A percentile compares a stretch with the other conserved stretches of the same genome.
phyloP scores from a whole-genome alignment of 2,329 filamentous ascomycete species.

The Claviceps digitariae region DNA sequence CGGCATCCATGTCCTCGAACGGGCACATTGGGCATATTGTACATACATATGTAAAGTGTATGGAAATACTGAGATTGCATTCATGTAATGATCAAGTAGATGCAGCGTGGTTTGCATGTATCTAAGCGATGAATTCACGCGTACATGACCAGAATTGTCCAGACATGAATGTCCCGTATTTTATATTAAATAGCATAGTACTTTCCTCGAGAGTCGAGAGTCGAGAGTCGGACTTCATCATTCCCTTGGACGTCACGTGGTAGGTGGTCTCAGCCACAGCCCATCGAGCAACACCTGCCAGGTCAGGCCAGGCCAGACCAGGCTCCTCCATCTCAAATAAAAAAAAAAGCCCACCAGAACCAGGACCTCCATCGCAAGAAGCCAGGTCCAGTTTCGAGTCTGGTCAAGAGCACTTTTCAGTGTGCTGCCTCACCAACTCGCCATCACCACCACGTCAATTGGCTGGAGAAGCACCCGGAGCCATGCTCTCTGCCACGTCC shows the following conservation, averaged over 20 bases:
- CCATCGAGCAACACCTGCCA: neutral
- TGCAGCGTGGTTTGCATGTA: no score
- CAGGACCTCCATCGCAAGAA: neutral
- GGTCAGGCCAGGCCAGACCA: neutral
- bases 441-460: neutral
- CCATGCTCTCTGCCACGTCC: conserved; percentile 3
- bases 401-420: neutral
- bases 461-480: conserved; percentile 3
- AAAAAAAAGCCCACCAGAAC: neutral
- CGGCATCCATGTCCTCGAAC: no score
- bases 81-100: neutral
- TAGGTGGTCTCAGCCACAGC: neutral
- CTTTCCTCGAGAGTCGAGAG: no score
- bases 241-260: neutral
- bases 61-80: neutral
- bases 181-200: no score
- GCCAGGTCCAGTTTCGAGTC: neutral
- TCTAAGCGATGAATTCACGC: no score
- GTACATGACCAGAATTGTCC: no score
- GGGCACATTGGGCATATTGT: no score
- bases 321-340: neutral
- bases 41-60: neutral
- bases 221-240: no score
- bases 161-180: no score
- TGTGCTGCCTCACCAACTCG: neutral